Conservation (phyloP, 805 yeast species). For the Candida wancherniae region DNA sequence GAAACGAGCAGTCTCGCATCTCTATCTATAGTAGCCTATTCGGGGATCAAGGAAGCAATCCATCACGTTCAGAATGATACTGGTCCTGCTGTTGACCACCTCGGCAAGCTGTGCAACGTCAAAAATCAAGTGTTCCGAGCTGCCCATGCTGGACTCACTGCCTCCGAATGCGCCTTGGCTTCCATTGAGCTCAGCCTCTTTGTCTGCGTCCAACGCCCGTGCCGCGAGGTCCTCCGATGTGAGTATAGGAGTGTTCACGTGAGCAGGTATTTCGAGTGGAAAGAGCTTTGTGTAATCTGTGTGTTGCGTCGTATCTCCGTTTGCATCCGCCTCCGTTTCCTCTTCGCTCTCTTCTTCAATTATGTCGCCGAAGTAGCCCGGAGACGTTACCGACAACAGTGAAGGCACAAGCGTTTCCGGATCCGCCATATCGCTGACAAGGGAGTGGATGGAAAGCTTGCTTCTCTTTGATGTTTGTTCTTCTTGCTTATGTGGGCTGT, state of each 20-base stretch:
- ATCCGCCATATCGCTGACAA: conserved; percentile 11
- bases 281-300: background rate
- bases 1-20: background rate
- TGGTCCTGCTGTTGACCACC: conserved; percentile 13
- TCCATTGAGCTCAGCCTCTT: conserved; percentile 1
- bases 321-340: conserved; percentile 3
- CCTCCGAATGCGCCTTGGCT: background rate
- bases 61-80: conserved; percentile 13
- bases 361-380: conserved; percentile 17
- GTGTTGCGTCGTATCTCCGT: background rate
- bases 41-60: conserved; percentile 7
- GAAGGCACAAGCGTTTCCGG: conserved; percentile 13
- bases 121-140: conserved; percentile 11
- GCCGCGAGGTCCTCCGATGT: conserved; percentile 5
- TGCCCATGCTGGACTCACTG: background rate
- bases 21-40: background rate
- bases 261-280: background rate
- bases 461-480: conserved; percentile 5
- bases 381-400: conserved; percentile 15
- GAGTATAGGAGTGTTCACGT: conserved; percentile 2
- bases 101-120: conserved; percentile 17
- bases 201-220: conserved; percentile 3
- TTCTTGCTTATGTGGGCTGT: too few relatives aligned
- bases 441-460: conserved; percentile 8
- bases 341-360: conserved; percentile 10